These are phyloP conservation scores for Helicocarpus griseus DNA, from an alignment of 2,329 filamentous ascomycete genomes.

Conservation along the genomic window DNA sequence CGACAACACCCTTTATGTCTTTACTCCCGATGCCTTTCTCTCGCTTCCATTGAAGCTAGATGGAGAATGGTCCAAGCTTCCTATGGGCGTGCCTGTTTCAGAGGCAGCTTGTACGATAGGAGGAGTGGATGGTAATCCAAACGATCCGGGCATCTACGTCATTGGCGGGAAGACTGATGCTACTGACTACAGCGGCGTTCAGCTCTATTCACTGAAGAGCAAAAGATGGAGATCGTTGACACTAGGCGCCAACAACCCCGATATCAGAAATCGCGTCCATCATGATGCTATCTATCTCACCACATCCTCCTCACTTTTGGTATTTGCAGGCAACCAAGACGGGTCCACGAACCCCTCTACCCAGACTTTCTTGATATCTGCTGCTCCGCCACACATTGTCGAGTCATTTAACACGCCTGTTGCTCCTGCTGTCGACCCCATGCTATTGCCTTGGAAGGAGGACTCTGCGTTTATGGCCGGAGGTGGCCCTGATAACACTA, in stretches of 20 bases:
- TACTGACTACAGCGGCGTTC: slow-evolving; percentile 61
- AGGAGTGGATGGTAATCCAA: slow-evolving; percentile 46
- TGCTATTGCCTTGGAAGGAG: slow-evolving; percentile 65
- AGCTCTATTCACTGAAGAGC: slow-evolving; percentile 52
- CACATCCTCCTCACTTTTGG: slow-evolving; percentile 59
- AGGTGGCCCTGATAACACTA: slow-evolving; percentile 55
- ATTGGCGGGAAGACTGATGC: slow-evolving; percentile 61
- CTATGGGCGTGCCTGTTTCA: slow-evolving; percentile 55
- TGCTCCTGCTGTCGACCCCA: slow-evolving; percentile 56
- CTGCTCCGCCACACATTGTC: slow-evolving; percentile 55
- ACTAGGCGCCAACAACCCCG: slow-evolving; percentile 32
- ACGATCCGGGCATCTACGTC: slow-evolving; percentile 61
- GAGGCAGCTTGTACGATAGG: slow-evolving; percentile 70
- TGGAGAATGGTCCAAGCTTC: slow-evolving; percentile 59
- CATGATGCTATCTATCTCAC: slow-evolving; percentile 71
- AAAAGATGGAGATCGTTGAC: slow-evolving; percentile 49
- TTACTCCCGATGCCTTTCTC: slow-evolving; percentile 65
- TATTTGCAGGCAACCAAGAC: slow-evolving; percentile 68
- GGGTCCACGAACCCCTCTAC: slow-evolving; percentile 50
- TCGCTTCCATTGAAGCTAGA: slow-evolving; percentile 59
- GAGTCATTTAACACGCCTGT: slow-evolving; percentile 47
- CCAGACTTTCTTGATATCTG: slow-evolving; percentile 65
- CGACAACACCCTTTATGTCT: slow-evolving; percentile 76
- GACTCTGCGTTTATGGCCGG: slow-evolving; percentile 65
- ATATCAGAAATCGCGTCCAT: slow-evolving; percentile 59